These are phyloP conservation scores for Colletotrichum graminicola DNA, from an alignment of 2,329 filamentous ascomycete species.

Conservation along the genomic window DNA sequence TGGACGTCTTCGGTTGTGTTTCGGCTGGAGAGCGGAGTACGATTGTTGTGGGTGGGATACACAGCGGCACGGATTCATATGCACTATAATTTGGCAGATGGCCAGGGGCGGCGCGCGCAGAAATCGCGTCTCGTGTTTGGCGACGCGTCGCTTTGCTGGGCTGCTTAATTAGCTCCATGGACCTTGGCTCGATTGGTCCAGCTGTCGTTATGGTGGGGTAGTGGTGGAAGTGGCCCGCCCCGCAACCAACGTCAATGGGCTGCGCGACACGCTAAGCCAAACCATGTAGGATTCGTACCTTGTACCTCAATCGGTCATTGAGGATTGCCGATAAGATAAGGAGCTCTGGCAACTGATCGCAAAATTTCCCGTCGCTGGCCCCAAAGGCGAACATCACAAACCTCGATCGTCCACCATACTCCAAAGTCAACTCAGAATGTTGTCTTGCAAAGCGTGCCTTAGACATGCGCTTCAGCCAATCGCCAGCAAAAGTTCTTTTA, in stretches of 20 bases:
- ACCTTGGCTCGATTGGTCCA: constrained; percentile 26
- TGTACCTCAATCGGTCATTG: background rate
- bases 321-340: constrained; percentile 20
- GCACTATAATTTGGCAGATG: constrained; percentile 30
- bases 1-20: constrained; percentile 20
- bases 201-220: background rate
- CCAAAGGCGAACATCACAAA: background rate
- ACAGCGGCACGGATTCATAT: constrained; percentile 23
- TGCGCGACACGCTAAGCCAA: constrained; percentile 5
- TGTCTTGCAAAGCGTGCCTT: constrained; percentile 19
- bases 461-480: constrained; percentile 16
- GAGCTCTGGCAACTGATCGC: constrained; percentile 7
- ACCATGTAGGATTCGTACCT: constrained; percentile 3
- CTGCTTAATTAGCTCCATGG: constrained; percentile 27
- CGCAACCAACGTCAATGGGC: constrained; percentile 11
- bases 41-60: constrained; percentile 18
- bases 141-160: constrained; percentile 33
- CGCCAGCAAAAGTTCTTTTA: background rate
- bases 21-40: constrained; percentile 2
- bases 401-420: background rate
- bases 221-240: background rate
- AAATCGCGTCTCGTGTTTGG: constrained; percentile 39
- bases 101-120: constrained; percentile 34
- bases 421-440: background rate
- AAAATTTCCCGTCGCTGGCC: constrained; percentile 17